Conservation (phyloP, 306 rosid species). For the Vicia faba region DNA sequence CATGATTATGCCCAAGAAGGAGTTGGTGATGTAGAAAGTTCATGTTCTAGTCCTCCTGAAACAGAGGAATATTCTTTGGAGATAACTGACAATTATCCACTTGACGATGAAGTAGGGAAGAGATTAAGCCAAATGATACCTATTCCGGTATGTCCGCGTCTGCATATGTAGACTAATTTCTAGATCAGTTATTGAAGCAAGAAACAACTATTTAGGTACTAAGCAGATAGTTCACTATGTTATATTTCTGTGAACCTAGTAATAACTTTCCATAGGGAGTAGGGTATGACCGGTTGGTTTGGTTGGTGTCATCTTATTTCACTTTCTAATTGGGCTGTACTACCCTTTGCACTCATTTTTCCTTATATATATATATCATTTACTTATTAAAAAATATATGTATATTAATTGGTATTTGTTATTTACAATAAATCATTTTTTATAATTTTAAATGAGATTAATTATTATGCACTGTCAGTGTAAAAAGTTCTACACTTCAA, state of each 20-base stretch:
- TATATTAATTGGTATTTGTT: constrained; percentile 2
- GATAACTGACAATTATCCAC: constrained; percentile 46
- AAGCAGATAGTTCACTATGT: constrained; percentile 14
- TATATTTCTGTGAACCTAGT: constrained; percentile 19
- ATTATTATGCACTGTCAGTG: no score
- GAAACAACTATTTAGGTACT: constrained; percentile 17
- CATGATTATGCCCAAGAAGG: constrained; percentile 45
- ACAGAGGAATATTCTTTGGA: constrained; percentile 45
- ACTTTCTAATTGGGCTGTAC: not conserved
- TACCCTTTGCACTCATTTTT: not conserved
- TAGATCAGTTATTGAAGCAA: constrained; percentile 17
- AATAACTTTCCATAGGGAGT: constrained; percentile 1
- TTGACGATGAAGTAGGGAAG: constrained; percentile 62
- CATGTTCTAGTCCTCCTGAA: constrained; percentile 59
- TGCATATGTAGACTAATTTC: constrained; percentile 36
- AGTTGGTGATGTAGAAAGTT: constrained; percentile 47
- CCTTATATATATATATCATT: not conserved
- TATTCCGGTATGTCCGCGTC: constrained; percentile 64
- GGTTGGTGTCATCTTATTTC: not conserved
- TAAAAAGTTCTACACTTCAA: no score
- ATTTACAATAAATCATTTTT: constrained; percentile 19
- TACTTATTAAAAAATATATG: not conserved
- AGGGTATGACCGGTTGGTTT: constrained; percentile 1
- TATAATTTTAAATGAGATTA: not conserved
- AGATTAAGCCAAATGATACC: constrained; percentile 64